Conservation (phyloP, 2,329 filamentous ascomycete genomes). For the Aphanoascus verrucosus region DNA sequence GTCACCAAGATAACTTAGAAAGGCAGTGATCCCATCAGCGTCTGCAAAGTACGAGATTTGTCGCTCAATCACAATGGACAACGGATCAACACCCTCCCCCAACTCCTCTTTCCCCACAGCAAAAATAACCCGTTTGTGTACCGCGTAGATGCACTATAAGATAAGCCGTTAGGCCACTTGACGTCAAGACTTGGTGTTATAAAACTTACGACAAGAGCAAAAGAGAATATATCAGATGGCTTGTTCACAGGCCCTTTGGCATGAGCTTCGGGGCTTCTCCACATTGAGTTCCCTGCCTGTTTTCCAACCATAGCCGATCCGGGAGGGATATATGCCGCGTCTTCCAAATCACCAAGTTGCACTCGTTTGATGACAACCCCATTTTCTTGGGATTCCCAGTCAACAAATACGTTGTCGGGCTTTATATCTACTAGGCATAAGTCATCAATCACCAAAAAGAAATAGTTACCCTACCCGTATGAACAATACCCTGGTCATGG, state of each 20-base stretch:
- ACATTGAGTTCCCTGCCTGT: slow-evolving; percentile 22
- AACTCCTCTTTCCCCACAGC: slow-evolving; percentile 27
- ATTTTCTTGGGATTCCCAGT: slow-evolving; percentile 17
- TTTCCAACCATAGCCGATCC: slow-evolving; percentile 13
- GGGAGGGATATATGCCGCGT: slow-evolving; percentile 12
- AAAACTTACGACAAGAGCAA: slow-evolving; percentile 14
- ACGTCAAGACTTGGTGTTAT: neutral
- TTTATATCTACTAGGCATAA: slow-evolving; percentile 23
- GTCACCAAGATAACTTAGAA: slow-evolving; percentile 34
- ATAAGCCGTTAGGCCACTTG: neutral
- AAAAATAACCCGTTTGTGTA: slow-evolving; percentile 34
- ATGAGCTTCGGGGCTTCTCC: slow-evolving; percentile 26
- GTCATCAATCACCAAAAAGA: neutral
- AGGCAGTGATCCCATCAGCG: slow-evolving; percentile 31
- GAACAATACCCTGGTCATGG: slow-evolving; percentile 28
- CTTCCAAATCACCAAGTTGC: slow-evolving; percentile 22
- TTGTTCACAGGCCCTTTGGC: slow-evolving; percentile 17
- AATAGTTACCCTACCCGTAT: slow-evolving; percentile 20
- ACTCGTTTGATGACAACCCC: slow-evolving; percentile 15
- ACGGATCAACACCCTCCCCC: slow-evolving; percentile 26
- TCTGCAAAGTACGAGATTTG: slow-evolving; percentile 42
- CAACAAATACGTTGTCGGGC: slow-evolving; percentile 27
- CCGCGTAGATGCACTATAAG: slow-evolving; percentile 36
- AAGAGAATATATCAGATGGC: slow-evolving; percentile 19
- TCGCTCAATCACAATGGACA: slow-evolving; percentile 35